phyloP scores from a whole-genome alignment of 176 grass and related monocot genomes.

The Aegilops longissima region DNA sequence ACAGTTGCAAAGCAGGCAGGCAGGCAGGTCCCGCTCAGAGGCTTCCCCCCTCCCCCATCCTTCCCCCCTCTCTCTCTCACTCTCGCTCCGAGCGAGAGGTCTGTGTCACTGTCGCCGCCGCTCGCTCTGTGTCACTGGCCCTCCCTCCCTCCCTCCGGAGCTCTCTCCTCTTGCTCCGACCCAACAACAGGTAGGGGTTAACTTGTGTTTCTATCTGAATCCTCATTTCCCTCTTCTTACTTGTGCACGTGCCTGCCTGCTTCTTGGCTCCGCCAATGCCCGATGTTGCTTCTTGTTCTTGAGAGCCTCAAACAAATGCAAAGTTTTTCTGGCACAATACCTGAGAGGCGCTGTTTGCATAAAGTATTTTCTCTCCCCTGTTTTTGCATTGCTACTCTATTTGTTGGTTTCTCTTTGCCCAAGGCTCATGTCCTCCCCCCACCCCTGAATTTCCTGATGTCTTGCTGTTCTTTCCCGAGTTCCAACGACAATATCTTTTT shows the following conservation, averaged over 20 bases:
- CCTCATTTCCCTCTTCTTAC: neutral
- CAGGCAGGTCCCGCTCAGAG: neutral
- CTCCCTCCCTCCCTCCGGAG: neutral
- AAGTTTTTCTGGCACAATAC: neutral
- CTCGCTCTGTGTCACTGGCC: neutral
- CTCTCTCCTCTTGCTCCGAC: neutral
- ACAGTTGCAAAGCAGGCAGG: constrained; percentile 3
- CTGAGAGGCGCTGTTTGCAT: neutral
- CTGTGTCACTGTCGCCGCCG: constrained; percentile 38
- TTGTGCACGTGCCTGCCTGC: constrained; percentile 41
- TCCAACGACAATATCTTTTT: constrained; percentile 31
- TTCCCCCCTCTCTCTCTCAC: too few species aligned
- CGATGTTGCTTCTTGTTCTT: constrained; percentile 28
- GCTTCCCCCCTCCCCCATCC: neutral
- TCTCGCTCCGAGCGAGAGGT: neutral
- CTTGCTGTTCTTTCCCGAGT: constrained; percentile 47
- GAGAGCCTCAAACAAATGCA: constrained; percentile 26
- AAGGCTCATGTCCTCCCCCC: neutral
- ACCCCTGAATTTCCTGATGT: constrained; percentile 22
- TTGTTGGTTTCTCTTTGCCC: constrained; percentile 3
- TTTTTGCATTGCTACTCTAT: neutral
- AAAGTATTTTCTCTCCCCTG: neutral
- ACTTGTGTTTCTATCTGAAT: neutral
- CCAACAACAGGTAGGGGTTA: constrained; percentile 29
- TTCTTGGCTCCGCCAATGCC: constrained; percentile 29